Conservation (phyloP, 306 rosid genomes). For the Quercus wislizeni region DNA sequence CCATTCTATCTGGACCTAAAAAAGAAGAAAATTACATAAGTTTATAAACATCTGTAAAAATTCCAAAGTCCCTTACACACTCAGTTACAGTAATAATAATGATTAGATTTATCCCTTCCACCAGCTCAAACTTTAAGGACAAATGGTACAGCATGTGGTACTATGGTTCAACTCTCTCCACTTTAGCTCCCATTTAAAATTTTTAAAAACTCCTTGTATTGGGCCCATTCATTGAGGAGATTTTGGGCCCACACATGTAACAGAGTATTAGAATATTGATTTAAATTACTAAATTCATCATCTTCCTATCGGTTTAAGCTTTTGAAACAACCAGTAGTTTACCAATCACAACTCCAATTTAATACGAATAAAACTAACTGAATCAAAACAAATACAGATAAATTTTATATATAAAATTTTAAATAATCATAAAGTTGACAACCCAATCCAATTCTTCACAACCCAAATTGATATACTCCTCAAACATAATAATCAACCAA, state of each 20-base stretch:
- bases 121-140: too few species aligned
- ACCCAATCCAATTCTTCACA: neutral
- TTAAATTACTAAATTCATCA: too few species aligned
- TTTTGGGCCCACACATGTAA: too few species aligned
- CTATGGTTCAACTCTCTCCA: too few species aligned
- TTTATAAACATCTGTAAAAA: neutral
- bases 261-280: too few species aligned
- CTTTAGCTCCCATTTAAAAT: too few species aligned
- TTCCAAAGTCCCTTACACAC: neutral
- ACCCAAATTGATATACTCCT: neutral
- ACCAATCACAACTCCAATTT: neutral
- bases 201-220: too few species aligned
- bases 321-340: too few species aligned
- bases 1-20: conserved; percentile 67
- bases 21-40: conserved; percentile 12
- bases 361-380: neutral
- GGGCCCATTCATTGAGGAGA: too few species aligned
- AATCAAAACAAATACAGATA: neutral
- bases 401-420: neutral
- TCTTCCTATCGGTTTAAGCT: too few species aligned
- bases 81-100: neutral
- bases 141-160: too few species aligned
- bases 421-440: neutral
- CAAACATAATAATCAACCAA: neutral
- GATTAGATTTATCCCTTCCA: too few species aligned